Conservation (phyloP, 352 stramenopile species). For the Phytophthora uliginosa region DNA sequence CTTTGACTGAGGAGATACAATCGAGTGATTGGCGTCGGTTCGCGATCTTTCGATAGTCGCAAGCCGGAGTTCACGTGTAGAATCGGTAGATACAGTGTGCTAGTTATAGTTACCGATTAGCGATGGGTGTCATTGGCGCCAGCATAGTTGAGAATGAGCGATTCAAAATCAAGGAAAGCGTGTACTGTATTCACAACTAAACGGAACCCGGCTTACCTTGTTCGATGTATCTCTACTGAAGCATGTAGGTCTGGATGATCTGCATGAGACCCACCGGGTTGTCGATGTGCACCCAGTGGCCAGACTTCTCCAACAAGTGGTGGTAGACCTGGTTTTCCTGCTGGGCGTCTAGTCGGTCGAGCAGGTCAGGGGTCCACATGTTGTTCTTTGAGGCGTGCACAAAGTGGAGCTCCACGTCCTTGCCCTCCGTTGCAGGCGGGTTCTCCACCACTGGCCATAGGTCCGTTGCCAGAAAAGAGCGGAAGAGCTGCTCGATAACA, state of each 20-base stretch:
- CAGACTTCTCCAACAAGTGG: slow-evolving; percentile 76
- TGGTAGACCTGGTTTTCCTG: slow-evolving; percentile 60
- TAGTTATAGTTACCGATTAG: slow-evolving; percentile 12
- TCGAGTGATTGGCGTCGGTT: slow-evolving; percentile 27
- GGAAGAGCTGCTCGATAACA: slow-evolving; percentile 80
- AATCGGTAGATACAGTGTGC: slow-evolving; percentile 7
- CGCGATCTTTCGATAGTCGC: slow-evolving; percentile 30
- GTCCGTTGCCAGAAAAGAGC: slow-evolving; percentile 73
- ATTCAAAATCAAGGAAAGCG: no score
- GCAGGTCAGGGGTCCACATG: slow-evolving; percentile 74
- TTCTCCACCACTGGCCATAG: slow-evolving; percentile 72
- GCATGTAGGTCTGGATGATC: slow-evolving; percentile 63
- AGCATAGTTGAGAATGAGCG: no score
- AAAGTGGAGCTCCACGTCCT: slow-evolving; percentile 77
- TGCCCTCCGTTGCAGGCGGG: slow-evolving; percentile 31
- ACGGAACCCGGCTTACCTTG: slow-evolving; percentile 4
- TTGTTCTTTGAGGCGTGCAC: slow-evolving; percentile 79
- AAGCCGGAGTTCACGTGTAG: slow-evolving; percentile 14
- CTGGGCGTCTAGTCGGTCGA: slow-evolving; percentile 57
- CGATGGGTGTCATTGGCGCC: no score
- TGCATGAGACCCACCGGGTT: slow-evolving; percentile 79
- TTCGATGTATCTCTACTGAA: slow-evolving; percentile 22
- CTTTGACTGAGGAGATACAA: neutral
- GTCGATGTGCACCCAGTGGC: slow-evolving; percentile 91
- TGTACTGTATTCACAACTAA: slow-evolving; percentile 12